These are phyloP conservation scores for Backusella parvicylindrica DNA, from an alignment of 192 early-diverging fungal species.

Conservation along the genomic window DNA sequence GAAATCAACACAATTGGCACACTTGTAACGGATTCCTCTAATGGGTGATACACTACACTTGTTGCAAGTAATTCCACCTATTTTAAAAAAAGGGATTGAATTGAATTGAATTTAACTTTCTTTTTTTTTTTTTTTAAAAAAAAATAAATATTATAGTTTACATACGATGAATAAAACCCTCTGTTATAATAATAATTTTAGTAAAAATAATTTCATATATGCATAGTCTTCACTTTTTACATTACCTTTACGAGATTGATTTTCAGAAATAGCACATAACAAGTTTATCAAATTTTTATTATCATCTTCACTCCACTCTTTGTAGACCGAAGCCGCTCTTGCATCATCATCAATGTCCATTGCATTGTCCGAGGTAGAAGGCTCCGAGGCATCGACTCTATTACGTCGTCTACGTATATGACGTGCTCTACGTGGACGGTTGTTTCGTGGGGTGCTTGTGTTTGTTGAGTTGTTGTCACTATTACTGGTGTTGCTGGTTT, in stretches of 20 bases:
- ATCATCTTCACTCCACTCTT: conserved; percentile 51
- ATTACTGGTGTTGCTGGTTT: neutral
- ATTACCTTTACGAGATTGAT: conserved; percentile 84
- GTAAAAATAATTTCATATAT: no score
- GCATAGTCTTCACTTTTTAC: no score
- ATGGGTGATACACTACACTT: conserved; percentile 85
- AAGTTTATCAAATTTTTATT: conserved; percentile 70
- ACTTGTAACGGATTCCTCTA: conserved; percentile 88
- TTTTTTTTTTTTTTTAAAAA: conserved; percentile 45
- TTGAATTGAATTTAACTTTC: neutral
- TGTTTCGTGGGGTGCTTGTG: neutral
- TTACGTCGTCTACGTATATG: conserved; percentile 10
- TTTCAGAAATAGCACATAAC: conserved; percentile 82
- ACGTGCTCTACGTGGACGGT: conserved; percentile 1
- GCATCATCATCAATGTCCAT: conserved; percentile 15
- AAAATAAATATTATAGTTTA: neutral
- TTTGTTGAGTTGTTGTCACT: neutral
- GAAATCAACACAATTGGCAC: conserved; percentile 89
- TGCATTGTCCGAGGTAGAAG: neutral
- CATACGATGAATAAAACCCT: conserved; percentile 57
- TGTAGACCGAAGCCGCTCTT: conserved; percentile 40
- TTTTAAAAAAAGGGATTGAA: neutral
- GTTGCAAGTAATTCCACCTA: conserved; percentile 90
- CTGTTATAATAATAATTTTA: conserved; percentile 29
- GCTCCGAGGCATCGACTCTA: neutral